These are phyloP conservation scores for Gautieria morchelliformis DNA, from an alignment of 768 basidiomycete genomes.

Conservation along the genomic window DNA sequence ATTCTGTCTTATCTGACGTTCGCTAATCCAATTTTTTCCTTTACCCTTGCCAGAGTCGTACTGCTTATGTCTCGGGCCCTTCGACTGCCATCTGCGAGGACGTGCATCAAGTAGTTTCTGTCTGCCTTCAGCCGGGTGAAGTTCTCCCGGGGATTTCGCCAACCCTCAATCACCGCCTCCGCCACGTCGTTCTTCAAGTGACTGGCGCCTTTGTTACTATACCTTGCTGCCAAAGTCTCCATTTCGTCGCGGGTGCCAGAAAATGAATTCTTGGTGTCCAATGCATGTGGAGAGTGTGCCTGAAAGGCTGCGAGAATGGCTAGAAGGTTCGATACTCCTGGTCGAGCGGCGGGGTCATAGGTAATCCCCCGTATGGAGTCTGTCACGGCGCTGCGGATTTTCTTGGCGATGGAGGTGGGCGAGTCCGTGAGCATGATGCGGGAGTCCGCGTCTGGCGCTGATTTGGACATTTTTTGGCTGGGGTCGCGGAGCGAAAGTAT, in stretches of 20 bases:
- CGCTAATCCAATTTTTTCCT: constrained; percentile 52
- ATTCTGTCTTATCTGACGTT: background rate
- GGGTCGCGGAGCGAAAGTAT: constrained; percentile 84
- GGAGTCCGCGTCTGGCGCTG: constrained; percentile 64
- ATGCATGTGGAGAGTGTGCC: background rate
- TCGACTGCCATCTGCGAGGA: constrained; percentile 55
- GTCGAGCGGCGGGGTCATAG: constrained; percentile 71
- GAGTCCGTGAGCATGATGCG: constrained; percentile 83
- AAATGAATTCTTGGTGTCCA: background rate
- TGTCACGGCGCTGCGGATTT: constrained; percentile 76
- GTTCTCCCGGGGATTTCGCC: constrained; percentile 60
- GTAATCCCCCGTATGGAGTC: constrained; percentile 70
- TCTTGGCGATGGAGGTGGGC: constrained; percentile 45
- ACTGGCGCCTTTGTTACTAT: constrained; percentile 49
- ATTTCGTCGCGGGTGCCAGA: constrained; percentile 36
- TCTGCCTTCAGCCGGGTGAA: constrained; percentile 58
- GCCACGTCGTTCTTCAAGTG: constrained; percentile 65
- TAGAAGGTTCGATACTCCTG: constrained; percentile 77
- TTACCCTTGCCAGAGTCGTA: constrained; percentile 58
- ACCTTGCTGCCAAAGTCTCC: constrained; percentile 36
- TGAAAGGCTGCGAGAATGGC: constrained; percentile 63
- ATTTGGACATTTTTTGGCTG: constrained; percentile 91
- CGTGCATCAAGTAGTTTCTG: constrained; percentile 44
- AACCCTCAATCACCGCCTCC: constrained; percentile 57
- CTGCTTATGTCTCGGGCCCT: constrained; percentile 54